Base-by-base conservation (phyloP, 1,284 basidiomycete species). In the Xerocomus nothofagi region DNA sequence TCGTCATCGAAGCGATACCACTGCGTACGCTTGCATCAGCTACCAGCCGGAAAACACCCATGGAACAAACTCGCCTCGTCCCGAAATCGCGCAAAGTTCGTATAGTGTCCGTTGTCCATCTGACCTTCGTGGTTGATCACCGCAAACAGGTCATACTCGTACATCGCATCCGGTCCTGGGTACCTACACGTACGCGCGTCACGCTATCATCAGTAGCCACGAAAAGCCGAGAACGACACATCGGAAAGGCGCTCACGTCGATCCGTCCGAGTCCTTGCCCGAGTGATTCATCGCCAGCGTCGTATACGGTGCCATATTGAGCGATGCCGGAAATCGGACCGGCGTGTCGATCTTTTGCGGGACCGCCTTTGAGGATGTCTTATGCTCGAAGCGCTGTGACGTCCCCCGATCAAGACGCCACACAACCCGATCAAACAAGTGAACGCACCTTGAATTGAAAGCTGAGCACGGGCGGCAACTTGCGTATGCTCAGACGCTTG, bases 1-100 rank as follows among this genome's bases (percentile, higher is more conserved):
- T 96, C 93, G 61, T 98, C 94, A 66, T 98, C 93, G 68, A 93
- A 96, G 24, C 87, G 84, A 71, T 92, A 96, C 94, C 94, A 98
- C 85, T 93, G 66, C 36, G 58, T 8, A 17, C 11, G 62, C 27
- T 14, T 21, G 5, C 14, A 15, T 44, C 38, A 30, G 42, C 39
- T 46, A 44, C 31, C 29, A 53, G 40, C 24, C 7, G 49, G 24
- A 37, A 31, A 50, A 43, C 26, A 18, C 24, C 21, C 2, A 11
- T 23, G 4, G 0, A 26, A 52, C n/a, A 48, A 15, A 70, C 81
- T 40, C 52, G 87, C 88, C 76, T 88, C 82, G 56, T 91, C 82
- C 50, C 84, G 77, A 58, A 81, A 88, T 26, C 88, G 79, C 21
- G 88, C 85, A 63, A 79, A 93, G 67, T 88, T 91, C 24, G 87